Percentiles rank a stretch among this genome's conserved stretches.
phyloP scores from a whole-genome alignment of 371 early-diverging fungal species.

The Mortierella sp. region DNA sequence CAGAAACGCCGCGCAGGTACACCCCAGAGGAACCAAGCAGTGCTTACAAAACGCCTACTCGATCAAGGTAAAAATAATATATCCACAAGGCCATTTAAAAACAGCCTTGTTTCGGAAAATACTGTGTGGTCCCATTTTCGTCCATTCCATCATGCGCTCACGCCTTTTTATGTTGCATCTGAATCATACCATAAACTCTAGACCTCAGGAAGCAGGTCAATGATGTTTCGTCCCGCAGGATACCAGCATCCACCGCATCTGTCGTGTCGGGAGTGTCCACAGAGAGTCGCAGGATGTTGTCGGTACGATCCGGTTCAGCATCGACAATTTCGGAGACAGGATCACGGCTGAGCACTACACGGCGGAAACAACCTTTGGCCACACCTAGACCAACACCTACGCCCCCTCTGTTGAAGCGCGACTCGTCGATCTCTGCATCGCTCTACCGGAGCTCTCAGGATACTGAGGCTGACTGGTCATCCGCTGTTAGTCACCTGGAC shows the following conservation, averaged over 20 bases:
- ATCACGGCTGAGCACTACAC: background rate
- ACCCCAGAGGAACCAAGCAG: background rate
- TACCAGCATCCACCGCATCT: background rate
- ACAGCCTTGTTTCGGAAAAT: conserved; percentile 4
- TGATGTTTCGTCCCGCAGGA: conserved; percentile 19
- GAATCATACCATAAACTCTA: background rate
- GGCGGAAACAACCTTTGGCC: background rate
- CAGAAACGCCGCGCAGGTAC: conserved; percentile 3
- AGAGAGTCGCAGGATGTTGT: background rate
- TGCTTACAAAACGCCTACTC: conserved; percentile 24
- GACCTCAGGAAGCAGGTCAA: conserved; percentile 23
- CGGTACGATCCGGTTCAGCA: background rate
- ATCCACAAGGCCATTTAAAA: background rate
- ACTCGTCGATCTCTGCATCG: background rate
- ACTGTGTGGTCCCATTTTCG: background rate
- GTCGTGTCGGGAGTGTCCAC: background rate
- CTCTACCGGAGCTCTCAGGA: conserved; percentile 5
- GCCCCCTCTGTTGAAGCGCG: conserved; percentile 10
- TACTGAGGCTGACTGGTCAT: conserved; percentile 30
- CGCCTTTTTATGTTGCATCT: background rate
- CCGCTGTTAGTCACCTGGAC: conserved; percentile 10
- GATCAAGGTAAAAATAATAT: conserved; percentile 19
- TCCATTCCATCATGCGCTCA: background rate
- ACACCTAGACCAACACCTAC: background rate
- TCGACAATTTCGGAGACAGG: conserved; percentile 4